A percentile compares a stretch with the other conserved stretches of the same genome.
Conservation (phyloP, 805 yeast species). For the Metschnikowia drakensbergensis region DNA sequence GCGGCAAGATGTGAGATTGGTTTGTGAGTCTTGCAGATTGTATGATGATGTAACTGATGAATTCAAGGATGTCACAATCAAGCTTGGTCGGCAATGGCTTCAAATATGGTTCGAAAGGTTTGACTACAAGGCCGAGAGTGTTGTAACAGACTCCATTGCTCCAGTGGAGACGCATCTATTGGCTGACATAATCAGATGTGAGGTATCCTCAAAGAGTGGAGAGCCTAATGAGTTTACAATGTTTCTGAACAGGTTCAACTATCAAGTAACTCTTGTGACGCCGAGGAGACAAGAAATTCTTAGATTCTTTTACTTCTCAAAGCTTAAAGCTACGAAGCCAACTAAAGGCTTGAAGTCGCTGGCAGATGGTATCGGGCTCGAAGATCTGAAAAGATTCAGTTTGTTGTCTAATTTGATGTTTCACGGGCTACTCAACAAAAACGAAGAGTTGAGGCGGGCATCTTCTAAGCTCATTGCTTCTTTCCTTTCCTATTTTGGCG, state of each 20-base stretch:
- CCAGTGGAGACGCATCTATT: slow-evolving; percentile 36
- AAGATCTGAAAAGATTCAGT: slow-evolving; percentile 46
- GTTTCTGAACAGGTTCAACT: slow-evolving; percentile 23
- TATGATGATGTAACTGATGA: slow-evolving; percentile 20
- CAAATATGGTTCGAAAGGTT: slow-evolving; percentile 40
- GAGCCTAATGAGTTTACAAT: slow-evolving; percentile 33
- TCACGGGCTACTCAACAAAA: slow-evolving; percentile 61
- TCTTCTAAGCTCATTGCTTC: slow-evolving; percentile 63
- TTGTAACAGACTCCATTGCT: slow-evolving; percentile 26
- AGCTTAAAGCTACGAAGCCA: slow-evolving; percentile 47
- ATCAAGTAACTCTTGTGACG: slow-evolving; percentile 30
- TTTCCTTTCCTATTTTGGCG: slow-evolving; percentile 53
- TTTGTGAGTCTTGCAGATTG: slow-evolving; percentile 26
- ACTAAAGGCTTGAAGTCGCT: slow-evolving; percentile 15
- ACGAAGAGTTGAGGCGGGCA: slow-evolving; percentile 56
- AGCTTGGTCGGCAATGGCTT: slow-evolving; percentile 65
- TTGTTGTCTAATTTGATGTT: slow-evolving; percentile 61
- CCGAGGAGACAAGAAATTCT: slow-evolving; percentile 54
- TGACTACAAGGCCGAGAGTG: slow-evolving; percentile 17
- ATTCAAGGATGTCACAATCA: slow-evolving; percentile 57
- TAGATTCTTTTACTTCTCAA: slow-evolving; percentile 64
- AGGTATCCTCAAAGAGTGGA: slow-evolving; percentile 24
- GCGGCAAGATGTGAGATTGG: slow-evolving; percentile 35
- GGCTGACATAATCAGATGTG: slow-evolving; percentile 36
- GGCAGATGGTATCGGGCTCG: slow-evolving; percentile 45